These are phyloP conservation scores for Plenodomus tracheiphilus DNA, from an alignment of 2,329 filamentous ascomycete genomes.

Conservation along the genomic window DNA sequence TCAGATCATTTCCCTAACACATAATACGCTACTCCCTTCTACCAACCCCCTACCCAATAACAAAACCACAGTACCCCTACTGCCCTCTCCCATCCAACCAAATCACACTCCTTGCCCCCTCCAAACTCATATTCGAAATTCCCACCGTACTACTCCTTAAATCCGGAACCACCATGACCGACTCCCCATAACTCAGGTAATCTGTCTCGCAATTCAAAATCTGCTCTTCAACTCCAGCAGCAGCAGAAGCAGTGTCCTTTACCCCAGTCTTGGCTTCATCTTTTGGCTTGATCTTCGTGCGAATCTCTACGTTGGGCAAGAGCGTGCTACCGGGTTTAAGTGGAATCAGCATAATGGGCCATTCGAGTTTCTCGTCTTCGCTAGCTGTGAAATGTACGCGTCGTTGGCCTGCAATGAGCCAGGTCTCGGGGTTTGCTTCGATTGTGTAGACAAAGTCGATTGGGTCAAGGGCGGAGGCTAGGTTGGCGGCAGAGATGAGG, in stretches of 20 bases:
- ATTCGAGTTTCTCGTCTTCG: constrained; percentile 53
- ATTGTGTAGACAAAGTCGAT: constrained; percentile 85
- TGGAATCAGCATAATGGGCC: constrained; percentile 78
- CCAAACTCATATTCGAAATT: constrained; percentile 32
- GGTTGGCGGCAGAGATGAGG: constrained; percentile 31
- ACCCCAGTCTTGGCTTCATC: constrained; percentile 26
- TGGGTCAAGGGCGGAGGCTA: constrained; percentile 45
- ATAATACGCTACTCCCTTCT: no score
- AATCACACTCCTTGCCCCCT: constrained; percentile 25
- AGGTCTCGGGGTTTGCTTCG: constrained; percentile 70
- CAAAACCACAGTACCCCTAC: no score
- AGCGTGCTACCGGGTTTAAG: constrained; percentile 77
- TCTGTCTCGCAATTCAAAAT: constrained; percentile 72
- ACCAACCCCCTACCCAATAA: no score
- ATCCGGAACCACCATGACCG: constrained; percentile 73
- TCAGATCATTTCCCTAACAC: no score
- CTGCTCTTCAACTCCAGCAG: constrained; percentile 14
- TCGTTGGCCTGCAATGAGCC: constrained; percentile 82
- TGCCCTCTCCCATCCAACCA: constrained; percentile 33
- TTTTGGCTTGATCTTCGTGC: constrained; percentile 55
- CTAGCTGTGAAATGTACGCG: constrained; percentile 72
- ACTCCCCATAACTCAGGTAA: constrained; percentile 75
- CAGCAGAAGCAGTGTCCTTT: neutral
- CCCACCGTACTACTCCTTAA: constrained; percentile 64
- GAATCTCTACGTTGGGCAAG: constrained; percentile 78